Percentiles rank a stretch among this genome's conserved stretches.
These are phyloP conservation scores for Suillus variegatus DNA, from an alignment of 768 basidiomycete genomes.

Conservation along the genomic window DNA sequence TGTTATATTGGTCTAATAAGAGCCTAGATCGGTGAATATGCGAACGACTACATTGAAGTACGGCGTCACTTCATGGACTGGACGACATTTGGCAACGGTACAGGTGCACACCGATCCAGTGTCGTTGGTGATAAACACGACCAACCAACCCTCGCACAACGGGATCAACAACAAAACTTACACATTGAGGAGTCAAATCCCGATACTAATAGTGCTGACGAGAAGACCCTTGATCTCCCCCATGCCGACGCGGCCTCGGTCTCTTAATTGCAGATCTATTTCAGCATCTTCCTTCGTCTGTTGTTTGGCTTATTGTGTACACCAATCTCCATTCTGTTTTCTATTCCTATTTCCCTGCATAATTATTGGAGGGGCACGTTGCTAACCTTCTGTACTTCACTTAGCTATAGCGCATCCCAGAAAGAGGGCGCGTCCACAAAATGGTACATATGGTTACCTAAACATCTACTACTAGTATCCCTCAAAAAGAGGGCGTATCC, in stretches of 20 bases:
- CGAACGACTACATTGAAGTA: slow-evolving; percentile 68
- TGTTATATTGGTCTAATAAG: neutral
- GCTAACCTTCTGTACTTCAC: neutral
- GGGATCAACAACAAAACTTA: neutral
- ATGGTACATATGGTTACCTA: neutral
- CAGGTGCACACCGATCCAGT: slow-evolving; percentile 9
- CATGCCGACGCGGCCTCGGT: neutral
- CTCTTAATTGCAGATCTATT: neutral
- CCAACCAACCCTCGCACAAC: slow-evolving; percentile 28
- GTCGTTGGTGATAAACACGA: slow-evolving; percentile 41
- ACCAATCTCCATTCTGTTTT: neutral
- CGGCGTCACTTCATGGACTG: slow-evolving; percentile 65
- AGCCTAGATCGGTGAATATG: slow-evolving; percentile 65
- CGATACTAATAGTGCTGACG: neutral
- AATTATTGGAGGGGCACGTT: neutral
- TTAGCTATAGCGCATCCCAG: neutral
- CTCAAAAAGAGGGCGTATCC: neutral
- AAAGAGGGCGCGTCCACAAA: neutral
- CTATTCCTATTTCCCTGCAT: neutral
- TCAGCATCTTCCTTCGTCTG: neutral
- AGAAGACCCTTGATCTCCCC: neutral
- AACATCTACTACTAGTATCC: neutral
- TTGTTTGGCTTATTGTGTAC: no score
- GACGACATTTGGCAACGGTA: slow-evolving; percentile 34
- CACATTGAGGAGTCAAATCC: slow-evolving; percentile 15